Evolutionary conservation across 352 stramenopile species (phyloP), one percentile per base, ranked within the genome.

Genomic region (Pythium sukuiense): DNA sequence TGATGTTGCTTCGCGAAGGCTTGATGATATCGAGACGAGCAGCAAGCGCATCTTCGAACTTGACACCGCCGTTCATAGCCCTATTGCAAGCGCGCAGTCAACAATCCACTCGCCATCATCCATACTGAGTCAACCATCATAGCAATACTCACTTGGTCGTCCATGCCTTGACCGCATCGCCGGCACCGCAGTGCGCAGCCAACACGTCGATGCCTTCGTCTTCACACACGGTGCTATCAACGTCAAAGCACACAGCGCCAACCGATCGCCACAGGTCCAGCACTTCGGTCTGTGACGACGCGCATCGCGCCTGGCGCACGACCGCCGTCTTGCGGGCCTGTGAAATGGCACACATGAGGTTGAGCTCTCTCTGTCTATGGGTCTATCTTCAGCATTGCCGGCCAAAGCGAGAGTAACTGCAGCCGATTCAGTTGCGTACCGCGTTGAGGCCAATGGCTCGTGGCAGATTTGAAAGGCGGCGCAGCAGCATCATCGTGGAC

Each of bases 171-270:
- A 99, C 98, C 39, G 89, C 94, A 18, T 96, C 83, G 43, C 97
- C 97, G 20, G 92, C 95, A 18, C 97, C 97, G 39, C 97, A 96
- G 68, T 97, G 92, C 48, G 90, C 96, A n/a, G 98, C 98, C 5
- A 99, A 82, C 39, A 99, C 96, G 72, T 99, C 97, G 72, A 99
- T 99, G 24, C 98, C 98, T 76, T 99, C 97, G 48, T 99, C 96
- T 26, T 77, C 75, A 68, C 98, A 98, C 13, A 99, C 96, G 3
- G 98, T 99, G 72, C 90, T 98, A 81, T 99, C 97, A 0, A 99
- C 97, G 70, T 99, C 94, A 59, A 94, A 95, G 72, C 86, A 95
- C 29, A 95, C 85, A 32, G 85, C 87, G 14, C 74, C 73, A 2
- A 93, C 76, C 0, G 80, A 88, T n/a, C 81, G 77, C 83, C 83